Evolutionary conservation across 2,329 filamentous ascomycete genomes (phyloP).

Genomic region (Trichoderma koningii): DNA sequence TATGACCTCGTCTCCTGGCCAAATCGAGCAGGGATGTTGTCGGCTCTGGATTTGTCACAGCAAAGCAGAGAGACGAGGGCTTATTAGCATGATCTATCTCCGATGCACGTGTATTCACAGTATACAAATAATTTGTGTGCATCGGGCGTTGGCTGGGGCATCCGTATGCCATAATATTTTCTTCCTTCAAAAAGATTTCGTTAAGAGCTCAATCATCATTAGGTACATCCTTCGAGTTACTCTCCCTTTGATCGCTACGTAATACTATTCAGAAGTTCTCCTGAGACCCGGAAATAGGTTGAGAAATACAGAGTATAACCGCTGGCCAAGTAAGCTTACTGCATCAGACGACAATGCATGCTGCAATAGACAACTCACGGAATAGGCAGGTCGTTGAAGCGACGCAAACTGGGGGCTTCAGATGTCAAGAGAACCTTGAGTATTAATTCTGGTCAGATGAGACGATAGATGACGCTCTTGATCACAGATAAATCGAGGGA

Average conservation of each 20-base stretch:
- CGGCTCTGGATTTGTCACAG: neutral
- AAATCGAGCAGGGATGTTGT: too few species aligned
- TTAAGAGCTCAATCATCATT: too few species aligned
- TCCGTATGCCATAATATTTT: neutral
- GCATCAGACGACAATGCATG: constrained; percentile 2
- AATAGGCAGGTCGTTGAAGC: constrained; percentile 9
- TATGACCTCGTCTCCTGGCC: too few species aligned
- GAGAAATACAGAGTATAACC: neutral
- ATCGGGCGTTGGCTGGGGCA: neutral
- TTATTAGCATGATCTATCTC: neutral
- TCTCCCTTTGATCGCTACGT: too few species aligned
- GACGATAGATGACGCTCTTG: too few species aligned
- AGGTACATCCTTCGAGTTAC: too few species aligned
- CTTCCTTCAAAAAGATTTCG: neutral
- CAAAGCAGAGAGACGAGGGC: neutral
- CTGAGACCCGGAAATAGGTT: too few species aligned
- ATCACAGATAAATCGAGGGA: neutral
- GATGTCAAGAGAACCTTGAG: neutral
- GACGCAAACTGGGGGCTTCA: neutral
- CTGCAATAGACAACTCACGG: neutral
- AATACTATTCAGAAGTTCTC: too few species aligned
- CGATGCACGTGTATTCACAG: neutral
- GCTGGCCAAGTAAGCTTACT: constrained; percentile 17
- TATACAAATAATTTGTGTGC: neutral
- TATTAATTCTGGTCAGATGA: neutral